Conservation (phyloP, 1,139 yeast species). For the Pichia sp. region DNA sequence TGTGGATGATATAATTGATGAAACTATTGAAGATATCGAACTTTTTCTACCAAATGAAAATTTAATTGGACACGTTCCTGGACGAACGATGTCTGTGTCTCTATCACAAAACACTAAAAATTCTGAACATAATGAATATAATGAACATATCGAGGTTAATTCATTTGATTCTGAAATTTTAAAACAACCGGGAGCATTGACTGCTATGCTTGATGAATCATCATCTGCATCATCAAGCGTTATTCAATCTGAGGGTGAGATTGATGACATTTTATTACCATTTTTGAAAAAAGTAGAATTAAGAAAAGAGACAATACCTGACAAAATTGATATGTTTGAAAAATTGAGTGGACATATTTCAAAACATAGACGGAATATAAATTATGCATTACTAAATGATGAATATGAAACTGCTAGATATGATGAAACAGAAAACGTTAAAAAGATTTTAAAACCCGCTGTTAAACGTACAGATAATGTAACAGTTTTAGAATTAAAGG, state of each 20-base stretch:
- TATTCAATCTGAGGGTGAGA: slow-evolving; percentile 6
- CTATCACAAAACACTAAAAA: too few relatives aligned
- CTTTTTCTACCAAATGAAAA: background rate
- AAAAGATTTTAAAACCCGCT: slow-evolving; percentile 12
- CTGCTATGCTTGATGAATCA: slow-evolving; percentile 15
- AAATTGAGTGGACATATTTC: slow-evolving; percentile 22
- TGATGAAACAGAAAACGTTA: background rate
- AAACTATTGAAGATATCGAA: background rate
- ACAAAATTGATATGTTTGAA: slow-evolving; percentile 26
- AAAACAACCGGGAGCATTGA: slow-evolving; percentile 12
- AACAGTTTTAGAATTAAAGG: slow-evolving; percentile 13
- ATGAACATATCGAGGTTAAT: background rate
- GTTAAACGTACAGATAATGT: slow-evolving; percentile 11
- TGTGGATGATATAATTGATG: background rate
- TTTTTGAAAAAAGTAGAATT: background rate
- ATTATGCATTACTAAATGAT: slow-evolving; percentile 1
- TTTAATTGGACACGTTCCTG: background rate
- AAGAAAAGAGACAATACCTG: slow-evolving; percentile 19
- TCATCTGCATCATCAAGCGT: slow-evolving; percentile 10
- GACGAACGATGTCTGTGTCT: background rate
- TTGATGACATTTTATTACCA: background rate
- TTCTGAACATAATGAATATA: too few relatives aligned
- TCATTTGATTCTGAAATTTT: slow-evolving; percentile 2
- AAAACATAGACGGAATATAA: slow-evolving; percentile 3
- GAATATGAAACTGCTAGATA: background rate